phyloP scores from a whole-genome alignment of 257 asterid species.

The Jacaranda copaia region DNA sequence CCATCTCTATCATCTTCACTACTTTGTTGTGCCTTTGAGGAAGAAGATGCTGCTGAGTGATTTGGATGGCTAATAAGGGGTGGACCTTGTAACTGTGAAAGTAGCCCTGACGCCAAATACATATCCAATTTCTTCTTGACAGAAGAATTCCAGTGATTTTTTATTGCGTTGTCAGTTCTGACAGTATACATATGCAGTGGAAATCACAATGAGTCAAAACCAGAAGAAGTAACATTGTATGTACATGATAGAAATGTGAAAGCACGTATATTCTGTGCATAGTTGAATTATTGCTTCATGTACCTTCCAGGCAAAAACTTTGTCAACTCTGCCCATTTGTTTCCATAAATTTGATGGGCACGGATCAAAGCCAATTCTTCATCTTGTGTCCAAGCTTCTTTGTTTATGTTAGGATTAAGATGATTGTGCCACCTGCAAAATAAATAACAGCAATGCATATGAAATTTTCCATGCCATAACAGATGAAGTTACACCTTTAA shows the following conservation, averaged over 20 bases:
- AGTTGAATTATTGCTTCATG: constrained; percentile 35
- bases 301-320: constrained; percentile 94
- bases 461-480: not conserved
- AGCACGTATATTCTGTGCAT: constrained; percentile 16
- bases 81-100: constrained; percentile 68
- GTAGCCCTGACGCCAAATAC: constrained; percentile 82
- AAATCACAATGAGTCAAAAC: constrained; percentile 28
- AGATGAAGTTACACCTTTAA: constrained; percentile 1
- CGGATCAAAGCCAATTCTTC: constrained; percentile 86
- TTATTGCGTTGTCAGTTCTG: constrained; percentile 95
- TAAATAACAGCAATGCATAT: constrained; percentile 20
- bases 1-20: constrained; percentile 67
- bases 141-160: constrained; percentile 95
- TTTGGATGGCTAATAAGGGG: constrained; percentile 53
- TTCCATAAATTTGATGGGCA: constrained; percentile 87
- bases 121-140: constrained; percentile 90
- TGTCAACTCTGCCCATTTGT: constrained; percentile 96
- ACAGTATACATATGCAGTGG: constrained; percentile 40
- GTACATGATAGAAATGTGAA: constrained; percentile 29
- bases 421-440: constrained; percentile 94
- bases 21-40: constrained; percentile 66
- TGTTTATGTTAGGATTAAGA: constrained; percentile 86
- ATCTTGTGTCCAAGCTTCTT: constrained; percentile 96
- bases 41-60: constrained; percentile 61
- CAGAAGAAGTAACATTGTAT: constrained; percentile 30